These are phyloP conservation scores for Arctostaphylos glauca DNA, from an alignment of 148 eudicot species.

Conservation along the genomic window DNA sequence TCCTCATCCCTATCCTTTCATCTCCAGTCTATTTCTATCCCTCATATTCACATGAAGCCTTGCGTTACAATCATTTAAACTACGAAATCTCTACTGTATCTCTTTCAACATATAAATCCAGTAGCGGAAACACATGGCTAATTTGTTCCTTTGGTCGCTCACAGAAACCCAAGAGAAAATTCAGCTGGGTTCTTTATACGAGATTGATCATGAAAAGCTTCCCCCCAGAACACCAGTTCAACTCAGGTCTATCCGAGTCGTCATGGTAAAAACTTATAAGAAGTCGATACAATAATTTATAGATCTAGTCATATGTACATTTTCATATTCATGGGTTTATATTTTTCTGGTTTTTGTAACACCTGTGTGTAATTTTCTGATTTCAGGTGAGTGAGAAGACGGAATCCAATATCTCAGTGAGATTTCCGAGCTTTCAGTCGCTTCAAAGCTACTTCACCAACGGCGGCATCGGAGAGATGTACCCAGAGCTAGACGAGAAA, in stretches of 20 bases:
- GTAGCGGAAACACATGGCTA: neutral
- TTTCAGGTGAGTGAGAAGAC: slow-evolving; percentile 64
- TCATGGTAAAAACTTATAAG: slow-evolving; percentile 50
- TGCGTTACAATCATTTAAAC: neutral
- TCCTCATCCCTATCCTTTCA: neutral
- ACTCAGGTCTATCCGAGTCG: slow-evolving; percentile 56
- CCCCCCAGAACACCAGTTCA: slow-evolving; percentile 50
- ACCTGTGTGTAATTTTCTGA: slow-evolving; percentile 33
- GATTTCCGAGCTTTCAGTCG: slow-evolving; percentile 64
- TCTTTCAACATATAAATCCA: neutral
- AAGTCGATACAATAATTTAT: neutral
- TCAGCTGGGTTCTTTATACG: slow-evolving; percentile 55
- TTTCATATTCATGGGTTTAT: neutral
- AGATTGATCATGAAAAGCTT: slow-evolving; percentile 52
- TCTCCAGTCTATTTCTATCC: neutral
- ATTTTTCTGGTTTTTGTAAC: neutral
- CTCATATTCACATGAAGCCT: neutral
- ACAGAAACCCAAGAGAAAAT: slow-evolving; percentile 23
- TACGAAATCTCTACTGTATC: too few species aligned
- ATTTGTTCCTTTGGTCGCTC: neutral
- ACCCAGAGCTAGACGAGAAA: slow-evolving; percentile 66
- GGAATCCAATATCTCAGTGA: slow-evolving; percentile 49
- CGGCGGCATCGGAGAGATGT: slow-evolving; percentile 32
- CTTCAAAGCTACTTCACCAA: slow-evolving; percentile 42
- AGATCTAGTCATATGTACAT: neutral